Base-by-base conservation (phyloP, 352 stramenopile genomes). In the Globisporangium echinulatum region DNA sequence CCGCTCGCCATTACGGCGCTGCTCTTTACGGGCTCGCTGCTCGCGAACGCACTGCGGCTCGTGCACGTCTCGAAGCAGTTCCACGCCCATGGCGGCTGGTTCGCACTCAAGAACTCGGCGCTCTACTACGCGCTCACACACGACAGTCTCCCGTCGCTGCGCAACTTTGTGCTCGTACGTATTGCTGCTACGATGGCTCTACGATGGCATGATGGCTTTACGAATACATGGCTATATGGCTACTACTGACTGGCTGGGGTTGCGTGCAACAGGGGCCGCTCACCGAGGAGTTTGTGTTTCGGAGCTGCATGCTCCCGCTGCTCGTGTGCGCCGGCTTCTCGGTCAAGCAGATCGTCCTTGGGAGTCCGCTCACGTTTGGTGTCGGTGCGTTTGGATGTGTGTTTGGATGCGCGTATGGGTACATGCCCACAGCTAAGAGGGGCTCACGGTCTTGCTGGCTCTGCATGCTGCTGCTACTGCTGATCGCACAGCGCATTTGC, bases 231-330 rank as follows among this genome's bases (percentile, higher is more conserved):
- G 2, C 25, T 33, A 1, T 33, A 33, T 33, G 25, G 25, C 25
- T 33, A 17, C 7, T 65, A 13, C 38, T 52, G 3, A 49, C n/a
- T 57, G 39, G 15, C 37, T 52, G 55, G 58, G 9, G 36, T 56
- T 49, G 2, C 50, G 51, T 47, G 52, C 63, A 58, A 53, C 86
- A 87, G 85, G 96, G 90, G 5, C 96, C 96, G 5, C 66, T 97
- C 49, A 95, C 90, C 0, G 96, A 98, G 72, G 96, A 98, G 73
- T 88, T 98, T 69, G 84, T 97, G n/a, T 98, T 98, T 66, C 88
- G 96, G 51, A 95, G 86, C 68, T 98, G 88, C 66, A 95, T 98
- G 77, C 72, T 98, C 14, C 87, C 91, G 25, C 75, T 96, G 19
- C 74, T 98, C 25, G 66, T 98, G 17, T 90, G 83, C 50, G 75